A percentile compares a stretch with the other conserved stretches of the same genome.
Conservation (phyloP, 345 rosid species). For the Excoecaria agallocha region DNA sequence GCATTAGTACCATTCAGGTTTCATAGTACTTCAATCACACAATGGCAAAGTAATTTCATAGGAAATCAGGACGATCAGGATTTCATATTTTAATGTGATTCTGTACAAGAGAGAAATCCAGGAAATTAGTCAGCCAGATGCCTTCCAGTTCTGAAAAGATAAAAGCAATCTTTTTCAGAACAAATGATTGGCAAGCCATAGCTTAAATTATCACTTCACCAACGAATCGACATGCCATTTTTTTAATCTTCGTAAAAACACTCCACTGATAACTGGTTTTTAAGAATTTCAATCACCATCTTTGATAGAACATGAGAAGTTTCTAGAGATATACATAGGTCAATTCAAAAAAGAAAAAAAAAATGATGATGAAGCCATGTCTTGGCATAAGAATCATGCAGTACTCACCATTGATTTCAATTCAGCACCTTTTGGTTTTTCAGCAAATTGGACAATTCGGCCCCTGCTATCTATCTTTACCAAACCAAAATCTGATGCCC, state of each 20-base stretch:
- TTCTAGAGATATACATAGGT: background rate
- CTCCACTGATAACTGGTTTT: background rate
- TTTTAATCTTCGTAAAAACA: background rate
- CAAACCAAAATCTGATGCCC: constrained; percentile 89
- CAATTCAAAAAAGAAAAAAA: background rate
- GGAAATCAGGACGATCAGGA: background rate
- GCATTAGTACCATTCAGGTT: background rate
- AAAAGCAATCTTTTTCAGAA: background rate
- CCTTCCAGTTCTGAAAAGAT: background rate
- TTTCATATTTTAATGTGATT: background rate
- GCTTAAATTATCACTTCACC: background rate
- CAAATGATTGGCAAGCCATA: background rate
- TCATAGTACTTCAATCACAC: background rate
- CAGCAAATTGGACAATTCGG: constrained; percentile 63
- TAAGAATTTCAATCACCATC: background rate
- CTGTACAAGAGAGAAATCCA: too few species aligned
- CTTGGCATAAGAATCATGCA: constrained; percentile 1
- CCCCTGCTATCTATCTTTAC: constrained; percentile 74
- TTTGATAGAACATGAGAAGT: background rate
- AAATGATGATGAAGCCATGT: background rate
- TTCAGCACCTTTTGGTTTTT: constrained; percentile 78
- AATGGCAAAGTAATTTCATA: background rate
- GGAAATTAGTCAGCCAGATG: background rate
- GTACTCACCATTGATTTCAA: constrained; percentile 73
- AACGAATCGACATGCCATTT: background rate